Base-by-base conservation (phyloP, 163 green algal genomes). In the Scenedesmus sp. region DNA sequence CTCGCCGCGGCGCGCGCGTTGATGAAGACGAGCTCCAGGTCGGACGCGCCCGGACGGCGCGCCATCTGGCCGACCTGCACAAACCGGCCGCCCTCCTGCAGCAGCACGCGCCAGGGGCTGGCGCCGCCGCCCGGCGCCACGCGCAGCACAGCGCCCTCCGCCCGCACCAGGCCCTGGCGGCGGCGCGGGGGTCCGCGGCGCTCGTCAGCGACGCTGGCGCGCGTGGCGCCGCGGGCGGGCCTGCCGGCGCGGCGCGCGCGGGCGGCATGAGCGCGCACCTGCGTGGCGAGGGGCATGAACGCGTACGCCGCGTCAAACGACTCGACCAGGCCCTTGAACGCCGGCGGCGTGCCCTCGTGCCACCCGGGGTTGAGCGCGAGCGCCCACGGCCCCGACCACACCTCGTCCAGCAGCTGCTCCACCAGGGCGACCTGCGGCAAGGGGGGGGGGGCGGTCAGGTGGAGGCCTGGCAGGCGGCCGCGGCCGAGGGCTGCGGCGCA, bases 21-120 rank as follows among this genome's bases (percentile, higher is more conserved):
- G 6, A 88, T 75, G 80, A 88, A 87, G 10, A 74, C 71, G n/a
- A 87, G 53, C 69, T 90, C 78, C 36, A 90, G 70, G 47, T 90
- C 83, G 28, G 54, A 28, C 48, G 60, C 60, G 10, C 28, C 54
- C 22, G 86, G 86, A 2, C 86, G 72, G 18, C 48, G 64, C 36
- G 75, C 31, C 82, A 84, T 88, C 53, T 86, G 82, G 22, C 85
- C 85, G 22, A 89, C 76, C 84, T 88, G 84, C 70, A 87, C 58
- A 26, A 87, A 84, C 57, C 73, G 24, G 0, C 80, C 53, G 22
- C 62, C 39, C 24, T 74, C 45, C 62, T 77, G 67, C 15, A 80
- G 18, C 71, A 80, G 45, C 71, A 80, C 71, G n/a, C 60, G 48
- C 71, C 71, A 80, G 10, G 71, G 71, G 24, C 58, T 71, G 60